Percentiles rank a stretch among this genome's conserved stretches.
These are phyloP conservation scores for Saprolegnia diclina DNA, from an alignment of 352 stramenopile species.

Conservation along the genomic window DNA sequence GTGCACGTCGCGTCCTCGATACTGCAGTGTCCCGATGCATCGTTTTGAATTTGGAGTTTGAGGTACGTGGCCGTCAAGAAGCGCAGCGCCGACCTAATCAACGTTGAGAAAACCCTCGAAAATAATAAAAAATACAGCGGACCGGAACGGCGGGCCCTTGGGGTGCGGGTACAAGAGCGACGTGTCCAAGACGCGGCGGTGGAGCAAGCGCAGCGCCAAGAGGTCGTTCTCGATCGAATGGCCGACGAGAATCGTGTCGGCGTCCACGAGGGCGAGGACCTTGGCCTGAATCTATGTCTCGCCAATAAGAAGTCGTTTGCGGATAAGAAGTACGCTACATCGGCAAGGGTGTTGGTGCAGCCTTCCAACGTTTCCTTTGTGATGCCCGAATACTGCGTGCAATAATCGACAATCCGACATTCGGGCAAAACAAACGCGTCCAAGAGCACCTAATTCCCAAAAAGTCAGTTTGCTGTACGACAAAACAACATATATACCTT, in stretches of 20 bases:
- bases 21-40: slow-evolving; percentile 68
- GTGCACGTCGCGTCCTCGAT: slow-evolving; percentile 73
- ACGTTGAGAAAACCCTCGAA: not conserved
- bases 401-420: slow-evolving; percentile 84
- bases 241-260: slow-evolving; percentile 75
- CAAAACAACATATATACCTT: slow-evolving; percentile 29
- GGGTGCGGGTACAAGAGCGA: slow-evolving; percentile 75
- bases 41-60: slow-evolving; percentile 64
- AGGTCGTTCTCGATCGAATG: slow-evolving; percentile 87
- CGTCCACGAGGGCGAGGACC: slow-evolving; percentile 52
- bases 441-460: slow-evolving; percentile 40
- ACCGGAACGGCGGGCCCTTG: slow-evolving; percentile 63
- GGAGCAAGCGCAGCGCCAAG: slow-evolving; percentile 54
- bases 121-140: no score
- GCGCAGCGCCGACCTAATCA: slow-evolving; percentile 44
- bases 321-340: slow-evolving; percentile 3
- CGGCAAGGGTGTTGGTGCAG: slow-evolving; percentile 47
- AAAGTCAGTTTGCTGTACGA: not conserved
- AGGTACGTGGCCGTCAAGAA: slow-evolving; percentile 71
- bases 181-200: slow-evolving; percentile 77
- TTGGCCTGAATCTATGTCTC: slow-evolving; percentile 44
- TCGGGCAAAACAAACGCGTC: slow-evolving; percentile 76
- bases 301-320: not conserved
- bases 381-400: slow-evolving; percentile 82
- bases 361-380: slow-evolving; percentile 71